Conservation (phyloP, 352 stramenopile genomes). For the Phytopythium montanum region DNA sequence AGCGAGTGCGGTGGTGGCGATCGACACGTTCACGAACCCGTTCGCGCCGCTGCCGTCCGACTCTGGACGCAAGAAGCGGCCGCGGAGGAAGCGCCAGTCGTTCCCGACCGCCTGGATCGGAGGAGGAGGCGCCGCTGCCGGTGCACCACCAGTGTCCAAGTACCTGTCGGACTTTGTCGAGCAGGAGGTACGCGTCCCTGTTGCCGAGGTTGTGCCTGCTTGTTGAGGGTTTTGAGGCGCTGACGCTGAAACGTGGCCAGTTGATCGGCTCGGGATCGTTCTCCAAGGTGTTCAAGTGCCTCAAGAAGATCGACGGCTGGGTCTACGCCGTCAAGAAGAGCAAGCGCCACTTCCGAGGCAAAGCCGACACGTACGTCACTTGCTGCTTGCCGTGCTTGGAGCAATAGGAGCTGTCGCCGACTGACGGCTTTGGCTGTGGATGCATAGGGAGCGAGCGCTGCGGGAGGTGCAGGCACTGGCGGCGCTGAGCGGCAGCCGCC, state of each 20-base stretch:
- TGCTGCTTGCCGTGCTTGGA: background rate
- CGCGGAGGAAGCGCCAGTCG: conserved; percentile 59
- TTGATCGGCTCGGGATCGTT: conserved; percentile 81
- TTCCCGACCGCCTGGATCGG: conserved; percentile 47
- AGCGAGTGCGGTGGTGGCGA: conserved; percentile 11
- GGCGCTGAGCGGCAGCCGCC: conserved; percentile 69
- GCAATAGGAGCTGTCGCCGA: background rate
- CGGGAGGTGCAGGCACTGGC: conserved; percentile 81
- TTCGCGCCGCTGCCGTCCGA: conserved; percentile 58
- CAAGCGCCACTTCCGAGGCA: conserved; percentile 78
- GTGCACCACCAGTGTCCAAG: conserved; percentile 45
- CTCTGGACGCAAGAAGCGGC: conserved; percentile 52
- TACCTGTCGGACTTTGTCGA: conserved; percentile 82
- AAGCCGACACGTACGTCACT: conserved; percentile 71
- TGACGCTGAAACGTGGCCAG: conserved; percentile 15
- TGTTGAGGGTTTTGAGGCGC: background rate
- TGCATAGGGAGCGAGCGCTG: conserved; percentile 57
- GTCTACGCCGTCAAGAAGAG: conserved; percentile 87
- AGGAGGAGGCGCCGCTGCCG: conserved; percentile 4
- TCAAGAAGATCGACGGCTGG: conserved; percentile 87
- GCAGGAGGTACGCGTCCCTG: conserved; percentile 36
- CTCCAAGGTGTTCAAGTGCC: conserved; percentile 85
- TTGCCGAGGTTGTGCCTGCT: background rate
- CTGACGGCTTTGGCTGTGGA: background rate
- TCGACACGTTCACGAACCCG: conserved; percentile 64